Percentiles rank a stretch among this genome's conserved stretches.
Evolutionary conservation across 805 yeast genomes (phyloP).

Genomic region (Kregervanrija pseudodelftensis): DNA sequence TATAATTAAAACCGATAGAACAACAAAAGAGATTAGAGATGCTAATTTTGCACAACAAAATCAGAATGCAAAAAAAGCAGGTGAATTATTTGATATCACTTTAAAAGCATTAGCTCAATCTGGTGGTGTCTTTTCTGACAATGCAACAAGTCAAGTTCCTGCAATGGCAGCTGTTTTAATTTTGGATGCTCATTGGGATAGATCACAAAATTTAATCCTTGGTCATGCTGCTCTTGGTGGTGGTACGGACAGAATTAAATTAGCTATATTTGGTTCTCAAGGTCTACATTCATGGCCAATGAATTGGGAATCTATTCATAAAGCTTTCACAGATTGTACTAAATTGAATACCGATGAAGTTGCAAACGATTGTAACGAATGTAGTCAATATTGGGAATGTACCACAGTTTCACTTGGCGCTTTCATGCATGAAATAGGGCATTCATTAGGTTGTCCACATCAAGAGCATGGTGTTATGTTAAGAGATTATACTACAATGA

Average conservation of each 20-base stretch:
- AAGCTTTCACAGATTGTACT: conserved; percentile 68
- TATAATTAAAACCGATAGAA: conserved; percentile 56
- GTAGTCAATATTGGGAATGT: conserved; percentile 89
- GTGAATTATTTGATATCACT: conserved; percentile 75
- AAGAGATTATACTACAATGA: conserved; percentile 73
- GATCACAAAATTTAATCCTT: conserved; percentile 44
- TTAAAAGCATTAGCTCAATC: conserved; percentile 56
- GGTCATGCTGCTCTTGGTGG: conserved; percentile 97
- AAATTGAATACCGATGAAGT: conserved; percentile 56
- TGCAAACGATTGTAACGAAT: conserved; percentile 84
- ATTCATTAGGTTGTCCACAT: conserved; percentile 85
- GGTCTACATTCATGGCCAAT: conserved; percentile 91
- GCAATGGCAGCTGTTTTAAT: conserved; percentile 80
- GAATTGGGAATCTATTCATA: conserved; percentile 61
- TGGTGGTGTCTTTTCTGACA: conserved; percentile 45
- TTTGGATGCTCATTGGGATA: conserved; percentile 82
- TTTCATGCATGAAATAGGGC: conserved; percentile 93
- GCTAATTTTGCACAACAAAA: conserved; percentile 86
- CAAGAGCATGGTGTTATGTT: conserved; percentile 87
- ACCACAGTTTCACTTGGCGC: conserved; percentile 84
- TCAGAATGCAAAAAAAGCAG: conserved; percentile 58
- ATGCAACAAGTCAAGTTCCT: conserved; percentile 32
- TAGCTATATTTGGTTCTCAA: conserved; percentile 93
- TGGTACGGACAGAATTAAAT: conserved; percentile 55
- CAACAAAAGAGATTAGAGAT: conserved; percentile 66